Percentiles rank a stretch among this genome's conserved stretches.
Evolutionary conservation across 2,329 filamentous ascomycete genomes (phyloP).

Genomic region (Beauveria sp.): DNA sequence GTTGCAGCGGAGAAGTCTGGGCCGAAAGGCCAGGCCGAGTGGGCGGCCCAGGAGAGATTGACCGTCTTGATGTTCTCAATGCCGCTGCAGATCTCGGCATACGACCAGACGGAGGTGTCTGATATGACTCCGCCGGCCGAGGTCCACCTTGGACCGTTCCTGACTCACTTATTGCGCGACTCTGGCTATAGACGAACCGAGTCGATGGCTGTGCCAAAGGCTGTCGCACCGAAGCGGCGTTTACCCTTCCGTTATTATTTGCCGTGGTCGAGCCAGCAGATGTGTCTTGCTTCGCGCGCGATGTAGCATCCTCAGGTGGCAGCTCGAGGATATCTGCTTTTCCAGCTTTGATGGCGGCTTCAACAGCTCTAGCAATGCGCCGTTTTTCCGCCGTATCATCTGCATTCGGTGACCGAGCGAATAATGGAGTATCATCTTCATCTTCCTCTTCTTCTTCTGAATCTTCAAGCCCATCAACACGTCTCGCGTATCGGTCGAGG

Average conservation of each 20-base stretch:
- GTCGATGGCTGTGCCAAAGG: neutral
- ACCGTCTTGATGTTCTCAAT: neutral
- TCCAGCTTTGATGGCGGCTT: neutral
- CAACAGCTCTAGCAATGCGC: neutral
- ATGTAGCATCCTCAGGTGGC: neutral
- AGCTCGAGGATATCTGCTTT: neutral
- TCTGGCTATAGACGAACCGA: neutral
- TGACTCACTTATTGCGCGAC: neutral
- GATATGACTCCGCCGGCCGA: neutral
- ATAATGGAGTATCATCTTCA: neutral
- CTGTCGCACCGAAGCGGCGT: neutral
- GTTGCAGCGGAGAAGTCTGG: conserved; percentile 6
- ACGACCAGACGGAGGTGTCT: neutral
- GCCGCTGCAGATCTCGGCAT: neutral
- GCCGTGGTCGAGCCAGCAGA: too few relatives aligned
- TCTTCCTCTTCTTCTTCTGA: neutral
- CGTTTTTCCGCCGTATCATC: neutral
- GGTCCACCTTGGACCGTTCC: neutral
- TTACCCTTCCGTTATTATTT: neutral
- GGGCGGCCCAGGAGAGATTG: neutral
- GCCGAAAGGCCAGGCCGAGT: neutral
- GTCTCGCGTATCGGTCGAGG: neutral
- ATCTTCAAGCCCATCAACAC: neutral
- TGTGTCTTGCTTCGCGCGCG: neutral
- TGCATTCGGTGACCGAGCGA: too few relatives aligned